phyloP scores from a whole-genome alignment of 805 yeast genomes.

The Metschnikowia noctiluminum region DNA sequence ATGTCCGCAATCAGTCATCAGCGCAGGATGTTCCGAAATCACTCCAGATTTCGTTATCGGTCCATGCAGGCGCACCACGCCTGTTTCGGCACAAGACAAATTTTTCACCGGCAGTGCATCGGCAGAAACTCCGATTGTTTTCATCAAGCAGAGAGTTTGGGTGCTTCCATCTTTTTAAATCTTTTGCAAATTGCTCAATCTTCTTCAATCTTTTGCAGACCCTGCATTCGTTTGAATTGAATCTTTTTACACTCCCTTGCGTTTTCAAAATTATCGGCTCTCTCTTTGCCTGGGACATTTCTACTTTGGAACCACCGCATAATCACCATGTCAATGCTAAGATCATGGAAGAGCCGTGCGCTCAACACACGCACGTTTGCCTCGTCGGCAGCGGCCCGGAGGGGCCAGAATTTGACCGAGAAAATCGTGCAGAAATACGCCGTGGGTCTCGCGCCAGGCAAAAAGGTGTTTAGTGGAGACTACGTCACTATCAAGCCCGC shows the following conservation, averaged over 20 bases:
- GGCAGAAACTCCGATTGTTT: background rate
- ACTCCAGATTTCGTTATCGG: slow-evolving; percentile 16
- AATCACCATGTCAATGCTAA: slow-evolving; percentile 11
- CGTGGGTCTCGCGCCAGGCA: slow-evolving; percentile 74
- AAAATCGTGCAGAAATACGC: slow-evolving; percentile 93
- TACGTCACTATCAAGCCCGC: slow-evolving; percentile 93
- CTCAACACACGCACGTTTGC: slow-evolving; percentile 12
- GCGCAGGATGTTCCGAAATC: background rate
- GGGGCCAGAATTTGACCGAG: slow-evolving; percentile 87
- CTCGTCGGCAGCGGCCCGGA: slow-evolving; percentile 15
- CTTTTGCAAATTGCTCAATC: too few relatives aligned
- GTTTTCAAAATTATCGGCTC: too few relatives aligned
- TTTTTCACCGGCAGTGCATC: slow-evolving; percentile 7
- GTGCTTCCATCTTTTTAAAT: too few relatives aligned
- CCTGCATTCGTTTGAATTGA: too few relatives aligned
- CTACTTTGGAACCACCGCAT: background rate
- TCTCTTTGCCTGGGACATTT: background rate
- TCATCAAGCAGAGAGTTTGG: too few relatives aligned
- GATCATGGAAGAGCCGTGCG: slow-evolving; percentile 8
- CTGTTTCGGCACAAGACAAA: slow-evolving; percentile 3
- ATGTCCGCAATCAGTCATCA: slow-evolving; percentile 7
- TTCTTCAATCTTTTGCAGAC: too few relatives aligned
- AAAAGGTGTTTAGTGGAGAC: slow-evolving; percentile 83
- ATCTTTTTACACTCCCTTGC: too few relatives aligned
- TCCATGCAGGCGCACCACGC: slow-evolving; percentile 10